Base-by-base conservation (phyloP, 2,329 filamentous ascomycete species). In the Rhexocercosporidium sp. region DNA sequence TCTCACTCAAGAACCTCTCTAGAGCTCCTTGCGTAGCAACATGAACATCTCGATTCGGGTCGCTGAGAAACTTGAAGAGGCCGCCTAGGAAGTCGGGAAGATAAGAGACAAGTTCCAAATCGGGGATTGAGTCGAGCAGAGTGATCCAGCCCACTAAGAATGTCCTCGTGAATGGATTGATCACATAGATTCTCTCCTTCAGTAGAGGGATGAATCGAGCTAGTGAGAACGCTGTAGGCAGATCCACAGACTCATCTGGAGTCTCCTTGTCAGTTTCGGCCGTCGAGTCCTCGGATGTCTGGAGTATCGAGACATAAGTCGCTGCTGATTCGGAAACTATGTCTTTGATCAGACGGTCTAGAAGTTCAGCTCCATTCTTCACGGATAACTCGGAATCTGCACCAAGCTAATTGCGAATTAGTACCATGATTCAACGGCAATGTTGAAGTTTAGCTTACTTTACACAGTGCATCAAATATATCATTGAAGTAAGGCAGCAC, bases 101-200 rank as follows among this genome's bases (percentile, higher is more conserved):
- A 77, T 94, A 97, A 3, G 92, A 91, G 44, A 99, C 95, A 22
- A 99, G 88, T 79, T 99, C 96, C 49, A 99, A 84, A 76, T 99
- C 96, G 0, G 96, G 96, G 73, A 99, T 98, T 0, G 94, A 97
- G 78, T 99, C 96, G 22, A 99, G 85, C 18, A 99, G 81, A 3
- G 92, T 96, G 66, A 99, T 93, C 96, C 96, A 99, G 37, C 93
- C 94, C 2, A 99, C 96, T 16, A 99, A 85, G 75, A 99, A 99
- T 16, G 93, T 97, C 60, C 96, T 87, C 3, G 95, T 97, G 77
- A 96, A 98, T 0, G 96, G 94, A 75, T 97, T 97, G 68, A 97
- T 87, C 31, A 97, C 95, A 80, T 92, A 92, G 66, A 99, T 97
- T 60, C 96, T 89, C 77, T 99, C 95, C 78, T 96, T 93, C 22